Conservation (phyloP, 1,284 basidiomycete genomes). For the Apiotrichum brassicae region DNA sequence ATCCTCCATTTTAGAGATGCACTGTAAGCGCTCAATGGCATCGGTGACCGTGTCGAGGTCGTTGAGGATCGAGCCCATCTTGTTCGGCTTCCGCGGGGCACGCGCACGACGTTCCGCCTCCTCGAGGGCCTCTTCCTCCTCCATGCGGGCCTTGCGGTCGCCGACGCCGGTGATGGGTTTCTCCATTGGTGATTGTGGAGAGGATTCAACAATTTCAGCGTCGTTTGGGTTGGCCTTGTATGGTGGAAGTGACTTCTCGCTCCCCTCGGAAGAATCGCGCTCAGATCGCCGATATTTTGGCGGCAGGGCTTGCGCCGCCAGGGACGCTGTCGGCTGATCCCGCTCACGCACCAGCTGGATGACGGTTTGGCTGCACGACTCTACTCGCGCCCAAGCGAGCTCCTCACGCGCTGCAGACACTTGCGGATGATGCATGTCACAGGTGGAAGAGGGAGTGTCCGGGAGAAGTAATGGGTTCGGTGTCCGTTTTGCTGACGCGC, state of each 20-base stretch:
- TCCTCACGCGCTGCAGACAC: slow-evolving; percentile 28
- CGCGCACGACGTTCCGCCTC: neutral
- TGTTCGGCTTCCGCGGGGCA: neutral
- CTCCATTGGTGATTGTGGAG: neutral
- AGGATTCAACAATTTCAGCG: neutral
- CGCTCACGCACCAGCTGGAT: slow-evolving; percentile 18
- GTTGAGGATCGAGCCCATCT: slow-evolving; percentile 11
- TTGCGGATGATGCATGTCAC: slow-evolving; percentile 20
- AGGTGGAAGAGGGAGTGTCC: neutral
- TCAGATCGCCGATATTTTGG: slow-evolving; percentile 10
- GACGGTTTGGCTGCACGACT: slow-evolving; percentile 24
- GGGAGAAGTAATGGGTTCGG: neutral
- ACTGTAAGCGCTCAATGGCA: slow-evolving; percentile 78
- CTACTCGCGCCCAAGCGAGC: slow-evolving; percentile 31
- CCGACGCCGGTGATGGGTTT: neutral
- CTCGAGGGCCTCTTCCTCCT: neutral
- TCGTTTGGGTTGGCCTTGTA: slow-evolving; percentile 11
- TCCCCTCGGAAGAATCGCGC: slow-evolving; percentile 4
- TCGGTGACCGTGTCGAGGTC: slow-evolving; percentile 75
- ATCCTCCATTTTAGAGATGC: slow-evolving; percentile 70
- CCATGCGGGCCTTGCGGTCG: neutral
- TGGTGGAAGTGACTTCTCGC: slow-evolving; percentile 3
- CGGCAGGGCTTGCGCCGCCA: slow-evolving; percentile 8
- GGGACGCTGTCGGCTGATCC: slow-evolving; percentile 1
- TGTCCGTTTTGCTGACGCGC: neutral